Evolutionary conservation across 1,139 yeast genomes (phyloP).

Genomic region (Blastobotrys apis): DNA sequence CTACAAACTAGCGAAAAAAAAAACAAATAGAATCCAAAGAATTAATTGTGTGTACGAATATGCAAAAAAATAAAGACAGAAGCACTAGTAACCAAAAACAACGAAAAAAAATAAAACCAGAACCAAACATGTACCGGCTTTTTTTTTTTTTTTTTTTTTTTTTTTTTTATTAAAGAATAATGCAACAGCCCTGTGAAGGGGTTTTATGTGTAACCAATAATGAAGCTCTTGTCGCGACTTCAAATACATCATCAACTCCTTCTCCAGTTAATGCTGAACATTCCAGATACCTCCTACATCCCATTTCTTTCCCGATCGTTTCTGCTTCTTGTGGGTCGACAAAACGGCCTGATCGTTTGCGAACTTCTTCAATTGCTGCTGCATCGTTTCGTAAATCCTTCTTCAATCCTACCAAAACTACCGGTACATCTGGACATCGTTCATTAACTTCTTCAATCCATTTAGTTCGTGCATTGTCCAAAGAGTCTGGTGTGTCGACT

Average conservation of each 20-base stretch:
- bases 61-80: no score
- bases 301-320: conserved; percentile 78
- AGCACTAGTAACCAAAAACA: no score
- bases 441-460: conserved; percentile 79
- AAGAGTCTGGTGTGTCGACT: conserved; percentile 58
- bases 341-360: conserved; percentile 71
- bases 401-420: conserved; percentile 85
- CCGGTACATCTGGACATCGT: conserved; percentile 76
- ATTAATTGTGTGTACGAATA: no score
- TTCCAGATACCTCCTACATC: conserved; percentile 82
- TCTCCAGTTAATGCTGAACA: conserved; percentile 91
- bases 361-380: conserved; percentile 66
- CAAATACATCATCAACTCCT: conserved; percentile 88
- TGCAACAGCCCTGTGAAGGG: conserved; percentile 22
- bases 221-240: conserved; percentile 80
- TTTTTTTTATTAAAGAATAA: conserved; percentile 25
- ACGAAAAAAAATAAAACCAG: no score
- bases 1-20: no score
- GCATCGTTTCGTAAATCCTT: conserved; percentile 82
- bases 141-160: no score
- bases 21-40: no score
- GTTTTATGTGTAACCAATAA: conserved; percentile 33
- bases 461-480: conserved; percentile 54
- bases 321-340: conserved; percentile 76
- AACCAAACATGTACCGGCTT: no score